phyloP scores from a whole-genome alignment of 2,329 filamentous ascomycete species.

The Ophiocordyceps camponoti-floridani region DNA sequence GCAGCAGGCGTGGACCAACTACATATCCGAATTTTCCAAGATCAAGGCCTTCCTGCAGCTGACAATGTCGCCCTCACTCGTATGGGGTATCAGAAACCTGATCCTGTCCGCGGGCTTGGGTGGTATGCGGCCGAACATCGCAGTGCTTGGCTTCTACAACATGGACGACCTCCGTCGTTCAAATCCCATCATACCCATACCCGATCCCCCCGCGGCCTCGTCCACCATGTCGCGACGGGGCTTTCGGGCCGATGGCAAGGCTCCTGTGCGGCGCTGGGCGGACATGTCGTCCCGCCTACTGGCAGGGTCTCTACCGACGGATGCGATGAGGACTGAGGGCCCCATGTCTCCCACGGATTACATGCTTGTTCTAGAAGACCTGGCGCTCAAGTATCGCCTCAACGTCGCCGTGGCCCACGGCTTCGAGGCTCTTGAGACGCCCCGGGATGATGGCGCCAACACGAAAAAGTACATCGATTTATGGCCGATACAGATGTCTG shows the following conservation, averaged over 20 bases:
- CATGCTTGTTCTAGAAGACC: conserved; percentile 66
- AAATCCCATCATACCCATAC: conserved; percentile 35
- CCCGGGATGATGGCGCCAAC: conserved; percentile 36
- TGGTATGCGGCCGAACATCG: conserved; percentile 80
- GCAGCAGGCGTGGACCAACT: conserved; percentile 68
- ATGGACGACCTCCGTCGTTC: conserved; percentile 56
- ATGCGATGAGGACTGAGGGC: conserved; percentile 47
- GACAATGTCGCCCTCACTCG: conserved; percentile 63
- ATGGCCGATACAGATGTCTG: conserved; percentile 90
- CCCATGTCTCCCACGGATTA: conserved; percentile 58
- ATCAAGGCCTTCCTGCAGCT: conserved; percentile 86
- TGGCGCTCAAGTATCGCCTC: conserved; percentile 58
- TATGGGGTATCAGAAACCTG: conserved; percentile 72
- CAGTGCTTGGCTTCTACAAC: conserved; percentile 64
- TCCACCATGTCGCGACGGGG: conserved; percentile 12
- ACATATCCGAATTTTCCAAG: conserved; percentile 63
- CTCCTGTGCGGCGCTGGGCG: conserved; percentile 22
- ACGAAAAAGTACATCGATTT: conserved; percentile 68
- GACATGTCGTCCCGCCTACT: conserved; percentile 38
- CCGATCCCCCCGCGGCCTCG: conserved; percentile 24
- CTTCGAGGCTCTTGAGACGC: conserved; percentile 60
- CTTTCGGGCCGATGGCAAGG: conserved; percentile 13
- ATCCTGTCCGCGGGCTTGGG: conserved; percentile 68
- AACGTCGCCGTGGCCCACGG: conserved; percentile 76
- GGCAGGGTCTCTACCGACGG: conserved; percentile 46